A percentile compares a stretch with the other conserved stretches of the same genome.
Evolutionary conservation across 345 rosid species (phyloP).

Genomic region (Balakata baccata): DNA sequence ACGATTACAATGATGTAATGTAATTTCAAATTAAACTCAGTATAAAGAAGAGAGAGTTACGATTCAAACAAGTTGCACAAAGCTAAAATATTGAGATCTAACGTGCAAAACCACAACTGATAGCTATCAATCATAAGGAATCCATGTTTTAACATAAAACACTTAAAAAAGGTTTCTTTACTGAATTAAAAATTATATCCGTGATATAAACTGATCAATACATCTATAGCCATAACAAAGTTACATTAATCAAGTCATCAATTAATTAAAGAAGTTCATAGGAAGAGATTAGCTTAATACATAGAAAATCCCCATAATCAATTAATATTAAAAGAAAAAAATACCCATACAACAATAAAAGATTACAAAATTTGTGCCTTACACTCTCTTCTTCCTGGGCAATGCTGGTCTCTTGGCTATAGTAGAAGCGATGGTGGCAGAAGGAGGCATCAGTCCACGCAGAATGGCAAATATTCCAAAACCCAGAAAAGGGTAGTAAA

Average conservation of each 20-base stretch:
- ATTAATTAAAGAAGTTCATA: background rate
- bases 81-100: background rate
- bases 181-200: background rate
- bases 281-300: background rate
- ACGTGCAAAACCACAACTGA: background rate
- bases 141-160: background rate
- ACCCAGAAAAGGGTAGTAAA: slow-evolving; percentile 60
- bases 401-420: slow-evolving; percentile 39
- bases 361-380: background rate
- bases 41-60: background rate
- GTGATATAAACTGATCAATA: background rate
- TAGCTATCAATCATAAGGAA: background rate
- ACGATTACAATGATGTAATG: background rate
- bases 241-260: background rate
- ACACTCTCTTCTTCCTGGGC: slow-evolving; percentile 31
- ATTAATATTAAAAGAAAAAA: background rate
- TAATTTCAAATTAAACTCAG: background rate
- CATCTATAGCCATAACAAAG: background rate
- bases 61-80: background rate
- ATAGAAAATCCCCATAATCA: background rate
- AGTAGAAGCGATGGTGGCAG: slow-evolving; percentile 20
- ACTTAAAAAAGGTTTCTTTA: background rate
- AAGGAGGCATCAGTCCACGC: slow-evolving; percentile 49
- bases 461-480: slow-evolving; percentile 49
- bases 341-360: background rate